phyloP scores from a whole-genome alignment of 2,329 filamentous ascomycete species.

The Trichoderma sp. region DNA sequence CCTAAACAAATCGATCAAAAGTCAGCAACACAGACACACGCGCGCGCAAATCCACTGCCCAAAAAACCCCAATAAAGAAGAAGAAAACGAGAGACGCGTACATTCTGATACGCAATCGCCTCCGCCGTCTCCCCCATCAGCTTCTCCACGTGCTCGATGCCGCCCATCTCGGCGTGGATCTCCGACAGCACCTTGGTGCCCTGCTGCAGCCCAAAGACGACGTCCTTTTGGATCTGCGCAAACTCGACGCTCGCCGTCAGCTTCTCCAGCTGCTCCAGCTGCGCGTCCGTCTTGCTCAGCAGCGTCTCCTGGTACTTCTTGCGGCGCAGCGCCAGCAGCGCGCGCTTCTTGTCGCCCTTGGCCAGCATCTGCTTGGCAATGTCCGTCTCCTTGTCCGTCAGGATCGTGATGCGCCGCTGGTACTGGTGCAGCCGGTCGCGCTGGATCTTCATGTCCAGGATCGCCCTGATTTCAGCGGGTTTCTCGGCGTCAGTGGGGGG shows the following conservation, averaged over 20 bases:
- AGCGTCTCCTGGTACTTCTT: slow-evolving; percentile 97
- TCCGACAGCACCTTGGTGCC: slow-evolving; percentile 86
- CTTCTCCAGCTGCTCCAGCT: slow-evolving; percentile 91
- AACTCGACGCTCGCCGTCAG: slow-evolving; percentile 91
- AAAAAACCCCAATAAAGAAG: too few relatives aligned
- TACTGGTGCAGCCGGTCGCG: slow-evolving; percentile 97
- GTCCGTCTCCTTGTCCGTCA: slow-evolving; percentile 84
- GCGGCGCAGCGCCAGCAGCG: slow-evolving; percentile 82
- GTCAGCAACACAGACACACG: slow-evolving; percentile 19
- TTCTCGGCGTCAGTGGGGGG: not conserved
- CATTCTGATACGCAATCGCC: slow-evolving; percentile 87
- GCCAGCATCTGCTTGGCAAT: slow-evolving; percentile 83
- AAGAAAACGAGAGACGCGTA: slow-evolving; percentile 43
- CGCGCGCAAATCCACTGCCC: not conserved
- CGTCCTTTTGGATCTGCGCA: slow-evolving; percentile 93
- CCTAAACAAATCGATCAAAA: slow-evolving; percentile 53
- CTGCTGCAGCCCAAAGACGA: slow-evolving; percentile 88
- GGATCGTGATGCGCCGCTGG: slow-evolving; percentile 82
- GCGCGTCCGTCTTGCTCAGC: slow-evolving; percentile 83
- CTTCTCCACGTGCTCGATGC: slow-evolving; percentile 90
- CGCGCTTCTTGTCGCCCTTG: slow-evolving; percentile 75
- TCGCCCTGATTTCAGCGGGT: slow-evolving; percentile 63
- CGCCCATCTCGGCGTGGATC: slow-evolving; percentile 95
- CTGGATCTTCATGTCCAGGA: slow-evolving; percentile 96
- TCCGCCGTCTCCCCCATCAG: slow-evolving; percentile 91